Evolutionary conservation across 176 grass and related monocot genomes (phyloP).

Genomic region (Secale cereale): DNA sequence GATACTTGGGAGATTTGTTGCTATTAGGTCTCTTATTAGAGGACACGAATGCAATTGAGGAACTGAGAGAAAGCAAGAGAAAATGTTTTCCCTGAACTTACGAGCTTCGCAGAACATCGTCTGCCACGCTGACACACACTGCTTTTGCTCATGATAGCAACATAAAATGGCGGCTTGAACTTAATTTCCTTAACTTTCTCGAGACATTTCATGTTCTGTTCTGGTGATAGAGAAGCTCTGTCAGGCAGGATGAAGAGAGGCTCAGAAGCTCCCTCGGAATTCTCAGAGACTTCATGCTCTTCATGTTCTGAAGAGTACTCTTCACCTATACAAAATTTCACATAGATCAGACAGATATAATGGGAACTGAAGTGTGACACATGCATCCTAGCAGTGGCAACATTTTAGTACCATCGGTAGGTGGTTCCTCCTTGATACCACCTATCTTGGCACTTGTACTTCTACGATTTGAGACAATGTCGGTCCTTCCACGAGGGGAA

Average conservation of each 20-base stretch:
- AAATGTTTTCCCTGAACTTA: not conserved
- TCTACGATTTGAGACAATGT: not conserved
- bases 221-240: not conserved
- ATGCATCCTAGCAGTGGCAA: not conserved
- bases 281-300: not conserved
- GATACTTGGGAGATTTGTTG: not conserved
- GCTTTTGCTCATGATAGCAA: constrained; percentile 29
- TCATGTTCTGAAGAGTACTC: not conserved
- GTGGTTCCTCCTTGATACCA: not conserved
- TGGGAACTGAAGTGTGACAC: not conserved
- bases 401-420: not conserved
- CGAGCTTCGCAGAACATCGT: not conserved
- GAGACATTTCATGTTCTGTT: constrained; percentile 13
- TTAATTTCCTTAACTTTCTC: constrained; percentile 13
- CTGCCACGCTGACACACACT: not conserved
- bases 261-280: not conserved
- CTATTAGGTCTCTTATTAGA: not conserved
- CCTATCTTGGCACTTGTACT: not conserved
- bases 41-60: not conserved
- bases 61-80: not conserved
- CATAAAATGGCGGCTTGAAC: constrained; percentile 24
- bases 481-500: not conserved
- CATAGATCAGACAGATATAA: not conserved
- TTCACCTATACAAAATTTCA: constrained; percentile 15
- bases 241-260: not conserved